Evolutionary conservation across 2,329 filamentous ascomycete genomes (phyloP).

Genomic region (Apiospora rasikravindrae): DNA sequence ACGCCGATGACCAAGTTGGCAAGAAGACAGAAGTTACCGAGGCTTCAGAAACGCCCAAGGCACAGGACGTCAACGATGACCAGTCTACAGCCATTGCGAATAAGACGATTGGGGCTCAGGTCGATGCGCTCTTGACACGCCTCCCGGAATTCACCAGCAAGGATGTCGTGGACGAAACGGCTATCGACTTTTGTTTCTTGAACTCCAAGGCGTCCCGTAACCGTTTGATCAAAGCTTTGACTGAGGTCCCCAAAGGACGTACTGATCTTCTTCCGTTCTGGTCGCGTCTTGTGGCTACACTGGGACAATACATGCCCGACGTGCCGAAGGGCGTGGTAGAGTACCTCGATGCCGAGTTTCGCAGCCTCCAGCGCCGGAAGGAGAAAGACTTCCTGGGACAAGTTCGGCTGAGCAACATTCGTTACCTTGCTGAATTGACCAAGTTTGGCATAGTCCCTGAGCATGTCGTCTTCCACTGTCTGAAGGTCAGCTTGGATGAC

Average conservation of each 20-base stretch:
- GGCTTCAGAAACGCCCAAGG: constrained; percentile 54
- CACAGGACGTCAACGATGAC: constrained; percentile 67
- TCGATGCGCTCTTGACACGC: constrained; percentile 85
- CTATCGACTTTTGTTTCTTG: constrained; percentile 96
- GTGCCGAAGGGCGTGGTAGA: constrained; percentile 90
- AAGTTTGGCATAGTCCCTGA: constrained; percentile 98
- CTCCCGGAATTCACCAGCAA: constrained; percentile 93
- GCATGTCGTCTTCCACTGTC: constrained; percentile 97
- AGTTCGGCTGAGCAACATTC: constrained; percentile 90
- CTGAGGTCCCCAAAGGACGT: constrained; percentile 92
- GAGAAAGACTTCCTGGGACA: constrained; percentile 97
- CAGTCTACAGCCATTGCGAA: constrained; percentile 94
- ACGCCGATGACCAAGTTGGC: constrained; percentile 80
- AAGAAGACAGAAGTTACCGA: constrained; percentile 70
- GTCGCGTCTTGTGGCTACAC: constrained; percentile 88
- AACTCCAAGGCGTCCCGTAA: constrained; percentile 99
- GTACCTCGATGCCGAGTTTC: constrained; percentile 94
- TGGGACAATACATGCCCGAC: constrained; percentile 93
- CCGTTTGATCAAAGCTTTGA: constrained; percentile 87
- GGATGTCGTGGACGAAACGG: constrained; percentile 88
- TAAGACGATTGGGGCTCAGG: constrained; percentile 96
- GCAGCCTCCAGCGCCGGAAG: constrained; percentile 93
- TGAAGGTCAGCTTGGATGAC: constrained; percentile 96
- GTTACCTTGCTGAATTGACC: constrained; percentile 96
- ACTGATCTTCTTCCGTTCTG: constrained; percentile 90